Percentiles rank a stretch among this genome's conserved stretches.
Conservation (phyloP, 352 stramenopile genomes). For the Globisporangium nagaii region DNA sequence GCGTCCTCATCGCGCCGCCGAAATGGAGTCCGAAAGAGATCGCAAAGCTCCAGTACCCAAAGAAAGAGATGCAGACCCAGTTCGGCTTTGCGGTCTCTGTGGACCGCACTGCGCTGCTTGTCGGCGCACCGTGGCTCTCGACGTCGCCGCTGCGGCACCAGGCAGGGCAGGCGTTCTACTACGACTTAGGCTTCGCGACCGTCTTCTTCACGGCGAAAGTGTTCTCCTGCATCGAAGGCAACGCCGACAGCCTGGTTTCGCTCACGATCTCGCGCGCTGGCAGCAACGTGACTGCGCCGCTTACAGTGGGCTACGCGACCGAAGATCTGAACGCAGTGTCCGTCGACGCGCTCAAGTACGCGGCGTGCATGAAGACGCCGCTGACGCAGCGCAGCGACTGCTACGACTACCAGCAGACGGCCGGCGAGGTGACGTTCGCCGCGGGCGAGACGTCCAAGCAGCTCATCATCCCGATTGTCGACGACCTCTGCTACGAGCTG, state of each 20-base stretch:
- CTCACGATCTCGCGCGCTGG: conserved; percentile 41
- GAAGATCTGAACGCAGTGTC: conserved; percentile 62
- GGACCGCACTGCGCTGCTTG: conserved; percentile 47
- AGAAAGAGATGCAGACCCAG: conserved; percentile 49
- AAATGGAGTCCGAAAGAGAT: conserved; percentile 70
- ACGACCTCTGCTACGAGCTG: conserved; percentile 90
- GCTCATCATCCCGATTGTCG: conserved; percentile 90
- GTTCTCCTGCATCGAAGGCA: conserved; percentile 66
- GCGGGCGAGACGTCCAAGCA: conserved; percentile 78
- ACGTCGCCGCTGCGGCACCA: conserved; percentile 27
- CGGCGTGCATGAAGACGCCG: conserved; percentile 46
- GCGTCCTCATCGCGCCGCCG: conserved; percentile 48
- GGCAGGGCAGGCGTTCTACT: conserved; percentile 59
- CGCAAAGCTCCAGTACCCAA: conserved; percentile 70
- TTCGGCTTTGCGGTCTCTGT: conserved; percentile 54
- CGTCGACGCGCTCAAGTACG: conserved; percentile 53
- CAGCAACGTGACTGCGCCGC: conserved; percentile 35
- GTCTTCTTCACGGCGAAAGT: conserved; percentile 51
- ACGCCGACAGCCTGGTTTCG: conserved; percentile 44
- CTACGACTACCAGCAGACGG: conserved; percentile 67
- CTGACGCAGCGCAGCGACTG: conserved; percentile 56
- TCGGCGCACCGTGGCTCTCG: conserved; percentile 55
- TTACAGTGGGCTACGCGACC: conserved; percentile 71
- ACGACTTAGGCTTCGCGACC: conserved; percentile 47
- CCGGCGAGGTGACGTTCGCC: conserved; percentile 88